Evolutionary conservation across 2,329 filamentous ascomycete species (phyloP).

Genomic region (Calonectria pseudoturangicola): DNA sequence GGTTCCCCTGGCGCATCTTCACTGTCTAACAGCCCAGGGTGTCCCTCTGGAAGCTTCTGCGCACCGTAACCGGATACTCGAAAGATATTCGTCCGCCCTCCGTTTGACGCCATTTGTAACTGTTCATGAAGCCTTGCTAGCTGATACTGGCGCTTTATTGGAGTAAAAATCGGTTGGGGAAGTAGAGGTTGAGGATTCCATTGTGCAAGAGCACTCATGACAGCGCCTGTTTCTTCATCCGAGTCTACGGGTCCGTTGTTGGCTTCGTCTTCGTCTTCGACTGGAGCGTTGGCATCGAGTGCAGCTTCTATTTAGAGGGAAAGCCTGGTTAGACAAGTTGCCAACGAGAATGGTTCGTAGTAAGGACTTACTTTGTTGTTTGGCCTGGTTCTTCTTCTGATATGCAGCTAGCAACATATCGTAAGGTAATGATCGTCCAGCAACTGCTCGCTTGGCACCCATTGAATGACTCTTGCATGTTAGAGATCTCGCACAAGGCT

Average conservation of each 20-base stretch:
- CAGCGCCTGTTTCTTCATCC: constrained; percentile 92
- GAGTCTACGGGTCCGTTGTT: constrained; percentile 90
- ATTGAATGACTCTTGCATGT: constrained; percentile 98
- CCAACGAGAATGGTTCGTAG: constrained; percentile 14
- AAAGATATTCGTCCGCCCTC: constrained; percentile 79
- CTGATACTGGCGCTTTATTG: constrained; percentile 79
- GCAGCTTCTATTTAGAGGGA: constrained; percentile 81
- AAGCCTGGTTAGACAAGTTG: constrained; percentile 45
- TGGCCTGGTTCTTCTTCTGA: constrained; percentile 98
- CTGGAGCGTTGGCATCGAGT: constrained; percentile 92
- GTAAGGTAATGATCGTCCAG: constrained; percentile 90
- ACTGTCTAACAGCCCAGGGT: constrained; percentile 66
- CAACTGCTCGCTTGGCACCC: constrained; percentile 93
- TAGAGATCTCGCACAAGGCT: constrained; percentile 89
- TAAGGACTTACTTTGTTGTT: constrained; percentile 87
- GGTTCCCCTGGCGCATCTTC: constrained; percentile 77
- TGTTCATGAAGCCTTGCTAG: constrained; percentile 79
- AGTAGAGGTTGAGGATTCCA: constrained; percentile 88
- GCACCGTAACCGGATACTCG: constrained; percentile 74
- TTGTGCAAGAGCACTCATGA: constrained; percentile 87
- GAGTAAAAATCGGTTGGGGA: constrained; percentile 76
- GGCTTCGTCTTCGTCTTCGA: constrained; percentile 89
- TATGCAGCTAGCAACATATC: constrained; percentile 93
- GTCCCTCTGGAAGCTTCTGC: constrained; percentile 71
- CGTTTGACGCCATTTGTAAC: constrained; percentile 79